Evolutionary conservation across 2,329 filamentous ascomycete species (phyloP).

Genomic region (Dendrostoma leiphaemia): DNA sequence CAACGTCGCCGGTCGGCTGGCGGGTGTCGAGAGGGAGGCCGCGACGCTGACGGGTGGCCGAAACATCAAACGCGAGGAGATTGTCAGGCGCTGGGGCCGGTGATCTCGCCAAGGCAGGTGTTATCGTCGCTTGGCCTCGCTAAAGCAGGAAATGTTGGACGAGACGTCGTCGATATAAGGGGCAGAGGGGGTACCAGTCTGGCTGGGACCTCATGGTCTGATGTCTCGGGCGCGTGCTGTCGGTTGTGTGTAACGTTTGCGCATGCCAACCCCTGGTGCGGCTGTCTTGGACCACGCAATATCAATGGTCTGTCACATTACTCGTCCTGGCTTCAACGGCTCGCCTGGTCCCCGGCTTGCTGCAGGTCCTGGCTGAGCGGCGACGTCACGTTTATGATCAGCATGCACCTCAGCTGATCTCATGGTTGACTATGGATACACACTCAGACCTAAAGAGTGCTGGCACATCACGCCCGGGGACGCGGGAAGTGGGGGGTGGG

Average conservation of each 20-base stretch:
- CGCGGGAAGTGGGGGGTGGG: too few species aligned
- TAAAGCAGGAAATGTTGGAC: not conserved
- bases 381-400: not conserved
- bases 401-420: not conserved
- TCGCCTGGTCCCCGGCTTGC: not conserved
- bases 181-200: too few species aligned
- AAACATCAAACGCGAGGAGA: slow-evolving; percentile 48
- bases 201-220: not conserved
- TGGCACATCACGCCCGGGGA: not conserved
- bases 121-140: not conserved
- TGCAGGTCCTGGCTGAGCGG: not conserved
- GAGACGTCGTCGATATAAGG: not conserved
- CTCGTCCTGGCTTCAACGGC: not conserved
- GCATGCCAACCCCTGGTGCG: not conserved
- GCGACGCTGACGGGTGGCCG: slow-evolving; percentile 32
- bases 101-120: not conserved
- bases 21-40: slow-evolving; percentile 33
- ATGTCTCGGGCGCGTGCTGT: not conserved
- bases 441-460: not conserved
- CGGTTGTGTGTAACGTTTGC: not conserved
- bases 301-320: not conserved
- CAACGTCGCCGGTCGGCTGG: slow-evolving; percentile 37
- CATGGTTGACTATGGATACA: too few species aligned
- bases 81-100: slow-evolving; percentile 42
- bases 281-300: not conserved